These are phyloP conservation scores for Blechomonas ayalai DNA, from an alignment of 208 protist genomes.

Conservation along the genomic window DNA sequence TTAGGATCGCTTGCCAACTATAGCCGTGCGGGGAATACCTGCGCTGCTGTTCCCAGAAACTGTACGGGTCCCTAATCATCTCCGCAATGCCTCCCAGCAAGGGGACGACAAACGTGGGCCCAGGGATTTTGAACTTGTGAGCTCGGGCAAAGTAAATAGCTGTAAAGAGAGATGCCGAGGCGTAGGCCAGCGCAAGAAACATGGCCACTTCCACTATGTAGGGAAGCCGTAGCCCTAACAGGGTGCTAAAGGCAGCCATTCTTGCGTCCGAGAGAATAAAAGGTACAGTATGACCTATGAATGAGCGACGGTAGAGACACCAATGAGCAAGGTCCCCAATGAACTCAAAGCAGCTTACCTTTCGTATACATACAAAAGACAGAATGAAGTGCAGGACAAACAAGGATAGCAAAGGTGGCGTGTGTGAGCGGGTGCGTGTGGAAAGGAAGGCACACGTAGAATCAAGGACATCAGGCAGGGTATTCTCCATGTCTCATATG, in stretches of 20 bases:
- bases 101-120: slow-evolving; percentile 47
- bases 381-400: neutral
- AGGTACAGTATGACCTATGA: slow-evolving; percentile 4
- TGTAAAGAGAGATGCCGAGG: slow-evolving; percentile 45
- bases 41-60: slow-evolving; percentile 78
- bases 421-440: neutral
- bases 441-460: neutral
- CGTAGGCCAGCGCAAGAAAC: slow-evolving; percentile 44
- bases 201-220: slow-evolving; percentile 50
- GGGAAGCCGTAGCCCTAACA: slow-evolving; percentile 61
- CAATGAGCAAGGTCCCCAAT: no score
- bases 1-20: slow-evolving; percentile 74
- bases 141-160: slow-evolving; percentile 51
- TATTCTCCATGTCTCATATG: no score
- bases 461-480: neutral
- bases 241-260: slow-evolving; percentile 67
- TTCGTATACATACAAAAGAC: no score
- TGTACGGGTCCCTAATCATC: slow-evolving; percentile 77
- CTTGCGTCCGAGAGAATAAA: slow-evolving; percentile 2
- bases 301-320: no score
- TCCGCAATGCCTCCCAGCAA: slow-evolving; percentile 57
- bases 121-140: slow-evolving; percentile 70
- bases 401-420: neutral
- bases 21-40: slow-evolving; percentile 63
- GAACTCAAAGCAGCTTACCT: no score